Evolutionary conservation across 148 eudicot genomes (phyloP).

Genomic region (Camellia japonica): DNA sequence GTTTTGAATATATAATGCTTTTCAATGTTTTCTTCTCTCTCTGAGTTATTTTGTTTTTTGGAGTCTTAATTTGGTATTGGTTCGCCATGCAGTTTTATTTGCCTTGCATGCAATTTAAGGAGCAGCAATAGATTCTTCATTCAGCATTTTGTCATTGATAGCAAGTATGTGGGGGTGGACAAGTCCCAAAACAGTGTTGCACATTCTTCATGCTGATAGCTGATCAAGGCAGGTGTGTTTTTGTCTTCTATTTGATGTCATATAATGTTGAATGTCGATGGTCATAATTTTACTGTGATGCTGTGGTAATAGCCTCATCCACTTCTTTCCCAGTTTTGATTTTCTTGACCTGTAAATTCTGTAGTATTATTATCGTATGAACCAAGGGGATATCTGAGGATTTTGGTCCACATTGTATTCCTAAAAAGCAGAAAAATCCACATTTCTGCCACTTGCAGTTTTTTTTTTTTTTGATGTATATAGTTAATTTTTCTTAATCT

Average conservation of each 20-base stretch:
- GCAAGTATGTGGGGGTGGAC: background rate
- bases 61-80: conserved; percentile 8
- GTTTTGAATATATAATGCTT: background rate
- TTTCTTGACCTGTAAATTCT: background rate
- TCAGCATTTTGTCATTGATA: background rate
- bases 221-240: background rate
- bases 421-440: background rate
- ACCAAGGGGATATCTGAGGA: background rate
- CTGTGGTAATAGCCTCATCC: background rate
- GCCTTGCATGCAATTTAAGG: conserved; percentile 29
- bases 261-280: background rate
- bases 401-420: background rate
- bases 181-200: background rate
- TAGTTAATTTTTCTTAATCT: background rate
- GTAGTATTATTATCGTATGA: background rate
- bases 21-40: background rate
- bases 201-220: background rate
- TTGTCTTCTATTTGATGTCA: background rate
- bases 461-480: background rate
- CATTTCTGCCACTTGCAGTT: conserved; percentile 1
- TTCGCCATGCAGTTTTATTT: conserved; percentile 40
- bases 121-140: background rate
- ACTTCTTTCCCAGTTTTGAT: background rate
- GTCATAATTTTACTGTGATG: background rate
- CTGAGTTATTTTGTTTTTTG: background rate